Evolutionary conservation across 805 yeast genomes (phyloP).

Genomic region (Saccharomyces kudriavzevii): DNA sequence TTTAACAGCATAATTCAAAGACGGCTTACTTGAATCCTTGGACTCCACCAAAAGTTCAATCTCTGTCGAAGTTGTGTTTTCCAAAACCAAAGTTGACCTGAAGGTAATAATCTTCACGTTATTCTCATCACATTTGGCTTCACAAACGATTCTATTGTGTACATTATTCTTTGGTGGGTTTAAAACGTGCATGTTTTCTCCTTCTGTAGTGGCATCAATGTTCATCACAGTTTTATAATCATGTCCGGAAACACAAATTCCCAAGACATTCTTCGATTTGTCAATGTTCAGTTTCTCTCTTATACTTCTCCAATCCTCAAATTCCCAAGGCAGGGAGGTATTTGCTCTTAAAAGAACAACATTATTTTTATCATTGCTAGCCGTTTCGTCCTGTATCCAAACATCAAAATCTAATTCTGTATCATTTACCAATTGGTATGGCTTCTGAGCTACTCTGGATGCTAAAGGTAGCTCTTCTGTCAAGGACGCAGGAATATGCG

Average conservation of each 20-base stretch:
- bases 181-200: slow-evolving; percentile 67
- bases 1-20: slow-evolving; percentile 35
- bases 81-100: slow-evolving; percentile 64
- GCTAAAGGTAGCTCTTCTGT: slow-evolving; percentile 46
- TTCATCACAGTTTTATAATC: slow-evolving; percentile 45
- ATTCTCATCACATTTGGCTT: slow-evolving; percentile 59
- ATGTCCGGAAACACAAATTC: slow-evolving; percentile 51
- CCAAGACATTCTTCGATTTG: slow-evolving; percentile 51
- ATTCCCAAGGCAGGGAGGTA: slow-evolving; percentile 68
- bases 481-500: slow-evolving; percentile 56
- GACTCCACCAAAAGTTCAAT: slow-evolving; percentile 37
- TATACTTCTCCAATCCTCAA: slow-evolving; percentile 85
- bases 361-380: slow-evolving; percentile 18
- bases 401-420: slow-evolving; percentile 77
- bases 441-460: slow-evolving; percentile 71
- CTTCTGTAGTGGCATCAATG: slow-evolving; percentile 70
- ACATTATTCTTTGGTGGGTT: slow-evolving; percentile 53
- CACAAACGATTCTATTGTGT: slow-evolving; percentile 70
- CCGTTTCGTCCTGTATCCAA: slow-evolving; percentile 56
- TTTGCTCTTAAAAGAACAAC: slow-evolving; percentile 37
- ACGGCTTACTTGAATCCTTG: slow-evolving; percentile 26
- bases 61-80: slow-evolving; percentile 58
- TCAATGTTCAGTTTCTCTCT: slow-evolving; percentile 73
- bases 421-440: slow-evolving; percentile 72
- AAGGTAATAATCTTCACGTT: slow-evolving; percentile 72